These are phyloP conservation scores for Iris macrosiphon DNA, from an alignment of 106 monocot genomes.

Conservation along the genomic window DNA sequence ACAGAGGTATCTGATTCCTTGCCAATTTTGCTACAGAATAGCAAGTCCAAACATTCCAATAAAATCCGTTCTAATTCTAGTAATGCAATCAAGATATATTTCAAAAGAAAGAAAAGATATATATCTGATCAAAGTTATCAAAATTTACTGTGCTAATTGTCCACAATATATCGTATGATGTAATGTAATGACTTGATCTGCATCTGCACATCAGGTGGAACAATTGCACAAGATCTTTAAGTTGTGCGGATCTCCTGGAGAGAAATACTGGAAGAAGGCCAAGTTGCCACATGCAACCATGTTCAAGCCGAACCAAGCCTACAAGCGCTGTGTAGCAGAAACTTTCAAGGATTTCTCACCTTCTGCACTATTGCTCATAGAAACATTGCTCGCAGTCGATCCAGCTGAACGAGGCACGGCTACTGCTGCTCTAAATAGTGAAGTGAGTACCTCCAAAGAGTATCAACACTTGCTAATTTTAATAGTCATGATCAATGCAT, in stretches of 20 bases:
- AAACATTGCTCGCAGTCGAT: conserved; percentile 42
- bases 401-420: conserved; percentile 51
- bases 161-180: too few relatives aligned
- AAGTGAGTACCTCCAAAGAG: conserved; percentile 16
- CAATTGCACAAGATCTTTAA: conserved; percentile 69
- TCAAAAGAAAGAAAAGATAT: too few relatives aligned
- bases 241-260: conserved; percentile 58
- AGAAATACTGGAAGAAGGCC: conserved; percentile 44
- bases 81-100: too few relatives aligned
- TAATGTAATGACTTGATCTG: not conserved
- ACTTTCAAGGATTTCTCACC: conserved; percentile 44
- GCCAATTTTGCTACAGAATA: not conserved
- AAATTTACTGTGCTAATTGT: not conserved
- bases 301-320: conserved; percentile 34
- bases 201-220: conserved; percentile 41
- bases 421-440: conserved; percentile 46
- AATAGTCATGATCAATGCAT: too few relatives aligned
- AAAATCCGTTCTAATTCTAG: not conserved
- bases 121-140: not conserved
- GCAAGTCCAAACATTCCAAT: not conserved
- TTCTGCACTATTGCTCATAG: conserved; percentile 32
- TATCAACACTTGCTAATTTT: too few relatives aligned
- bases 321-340: conserved; percentile 36
- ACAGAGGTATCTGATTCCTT: conserved; percentile 36
- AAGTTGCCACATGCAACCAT: conserved; percentile 34